Evolutionary conservation across 495 filamentous ascomycete species (phyloP), one percentile per base, ranked within the genome.

Genomic region (Glonium stellatum): DNA sequence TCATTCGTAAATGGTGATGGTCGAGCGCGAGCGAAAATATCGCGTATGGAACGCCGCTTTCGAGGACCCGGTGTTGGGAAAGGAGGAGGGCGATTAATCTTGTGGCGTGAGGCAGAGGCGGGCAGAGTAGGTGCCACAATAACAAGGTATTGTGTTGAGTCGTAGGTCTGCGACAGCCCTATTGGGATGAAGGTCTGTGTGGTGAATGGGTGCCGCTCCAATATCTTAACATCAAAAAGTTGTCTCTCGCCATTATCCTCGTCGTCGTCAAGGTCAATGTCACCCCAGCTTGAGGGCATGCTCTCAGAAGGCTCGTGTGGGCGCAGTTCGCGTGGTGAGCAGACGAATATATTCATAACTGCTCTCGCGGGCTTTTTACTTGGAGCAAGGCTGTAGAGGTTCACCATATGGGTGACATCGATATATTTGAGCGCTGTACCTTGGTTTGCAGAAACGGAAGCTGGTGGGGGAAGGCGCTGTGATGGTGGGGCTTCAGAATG

Each of bases 151-250:
- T 77, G 73, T 36, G 79, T 74, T 10, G 60, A 58, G 12, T 42
- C 39, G 22, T 75, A 65, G 1, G 60, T 35, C 0, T 27, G 63
- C 23, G 77, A 74, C 11, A 87, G 70, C 56, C 84, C 84, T 18
- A 96, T 75, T 0, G 93, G 93, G 41, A 89, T 81, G 72, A 98
- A 97, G 0, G 90, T 95, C 71, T 98, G 93, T 23, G 87, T 86
- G 18, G 93, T 96, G 75, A 82, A 97, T 0, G 93, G 95, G 70
- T 98, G 93, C 22, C 95, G 84, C 71, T 98, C 93, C 42, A 98
- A 83, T 58, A 96, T 83, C 5, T 75, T 70, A 47, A 96, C 80
- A 37, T 83, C 76, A 70, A 95, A 89, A 5, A 84, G 65, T 0
- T 66, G 61, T 36, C 66, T 60, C 23, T 67, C 54, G 1, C 25